Evolutionary conservation across 2,329 filamentous ascomycete species (phyloP), one percentile per base, ranked within the genome.

Genomic region (Epichloe elymi): DNA sequence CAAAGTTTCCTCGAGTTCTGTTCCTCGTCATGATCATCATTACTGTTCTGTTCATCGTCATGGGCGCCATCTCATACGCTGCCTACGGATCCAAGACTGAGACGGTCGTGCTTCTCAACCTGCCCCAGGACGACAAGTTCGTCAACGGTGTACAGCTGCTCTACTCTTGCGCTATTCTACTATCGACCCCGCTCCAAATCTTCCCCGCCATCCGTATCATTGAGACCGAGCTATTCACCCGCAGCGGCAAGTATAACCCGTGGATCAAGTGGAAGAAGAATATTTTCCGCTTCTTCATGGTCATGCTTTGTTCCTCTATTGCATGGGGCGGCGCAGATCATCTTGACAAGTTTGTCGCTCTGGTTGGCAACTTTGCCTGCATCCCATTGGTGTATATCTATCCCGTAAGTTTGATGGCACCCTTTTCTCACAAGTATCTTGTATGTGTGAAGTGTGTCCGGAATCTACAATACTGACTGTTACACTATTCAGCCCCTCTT

Each of bases 241-340:
- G 86, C 63, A 95, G 89, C 55, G 90, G 93, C 59, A 98, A 98
- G 70, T 95, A 96, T 71, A 96, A 97, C 64, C 90, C 89, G 0
- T 93, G 88, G 64, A 95, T 98, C 74, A 98, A 98, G 73, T 98
- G 93, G 93, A 87, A 97, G 76, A 98, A 98, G 81, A 98, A 98
- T 60, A 73, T 85, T 36, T 98, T 95, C 74, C 85, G 93, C 50
- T 98, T 97, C 74, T 83, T 91, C 63, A 81, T 96, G 55, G 93
- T 97, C 48, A 79, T 87, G 61, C 68, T 93, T 23, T 97, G 93
- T 62, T 86, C 90, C 0, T 69, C 82, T 53, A 85, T 98, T 57
- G 91, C 91, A 2, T 98, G 89, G 88, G 82, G 84, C 43, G 93
- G 93, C 55, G 91, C 93, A 3, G 86, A 88, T 58, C 85, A 97